phyloP scores from a whole-genome alignment of 2,329 filamentous ascomycete species.

The Intubia oerlemansii region DNA sequence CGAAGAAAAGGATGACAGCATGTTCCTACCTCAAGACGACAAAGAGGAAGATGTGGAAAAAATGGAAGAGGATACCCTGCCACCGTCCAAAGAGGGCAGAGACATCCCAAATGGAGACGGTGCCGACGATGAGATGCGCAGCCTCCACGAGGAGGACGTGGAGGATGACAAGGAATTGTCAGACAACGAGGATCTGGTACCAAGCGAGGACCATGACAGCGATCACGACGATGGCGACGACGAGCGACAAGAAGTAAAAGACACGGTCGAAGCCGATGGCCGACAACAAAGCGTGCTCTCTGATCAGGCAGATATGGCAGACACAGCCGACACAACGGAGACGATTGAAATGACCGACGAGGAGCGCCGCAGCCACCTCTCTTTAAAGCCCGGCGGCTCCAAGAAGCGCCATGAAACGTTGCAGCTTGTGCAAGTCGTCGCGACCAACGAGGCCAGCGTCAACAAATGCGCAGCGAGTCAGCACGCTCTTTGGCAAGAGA shows the following conservation, averaged over 20 bases:
- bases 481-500: slow-evolving; percentile 3
- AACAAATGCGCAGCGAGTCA: slow-evolving; percentile 7
- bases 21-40: background rate
- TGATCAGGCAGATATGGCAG: slow-evolving; percentile 2
- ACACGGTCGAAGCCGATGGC: slow-evolving; percentile 2
- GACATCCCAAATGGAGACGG: background rate
- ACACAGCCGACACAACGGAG: slow-evolving; percentile 4
- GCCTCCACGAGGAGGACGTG: background rate
- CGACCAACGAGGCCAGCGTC: slow-evolving; percentile 12
- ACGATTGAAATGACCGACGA: slow-evolving; percentile 10
- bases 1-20: slow-evolving; percentile 7
- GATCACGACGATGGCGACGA: background rate
- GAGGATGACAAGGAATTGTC: background rate
- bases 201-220: slow-evolving; percentile 1
- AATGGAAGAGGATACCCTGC: background rate
- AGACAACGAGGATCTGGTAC: background rate
- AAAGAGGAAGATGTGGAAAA: background rate
- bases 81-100: too few relatives aligned
- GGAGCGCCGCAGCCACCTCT: slow-evolving; percentile 18
- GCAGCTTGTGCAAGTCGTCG: slow-evolving; percentile 26
- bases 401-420: slow-evolving; percentile 37
- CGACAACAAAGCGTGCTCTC: too few relatives aligned
- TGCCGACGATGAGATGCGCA: background rate
- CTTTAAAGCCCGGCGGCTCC: slow-evolving; percentile 28
- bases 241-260: background rate